phyloP scores from a whole-genome alignment of 2,329 filamentous ascomycete species.

The Pseudocercospora fuligena region DNA sequence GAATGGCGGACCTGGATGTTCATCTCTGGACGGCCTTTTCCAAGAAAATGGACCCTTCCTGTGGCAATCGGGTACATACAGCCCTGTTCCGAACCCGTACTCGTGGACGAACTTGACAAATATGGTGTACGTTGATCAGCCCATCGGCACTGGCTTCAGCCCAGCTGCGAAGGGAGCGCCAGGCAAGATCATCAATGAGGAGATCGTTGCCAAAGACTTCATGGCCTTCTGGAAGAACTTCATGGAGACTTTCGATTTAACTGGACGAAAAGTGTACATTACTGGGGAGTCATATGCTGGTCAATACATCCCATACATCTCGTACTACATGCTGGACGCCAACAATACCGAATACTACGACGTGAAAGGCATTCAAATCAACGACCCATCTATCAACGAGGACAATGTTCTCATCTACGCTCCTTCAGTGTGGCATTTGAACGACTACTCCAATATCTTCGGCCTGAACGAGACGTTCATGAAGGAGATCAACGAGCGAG shows the following conservation, averaged over 20 bases:
- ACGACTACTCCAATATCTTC: conserved; percentile 46
- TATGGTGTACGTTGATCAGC: conserved; percentile 68
- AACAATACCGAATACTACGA: conserved; percentile 43
- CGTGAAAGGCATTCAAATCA: conserved; percentile 40
- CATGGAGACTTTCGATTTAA: conserved; percentile 55
- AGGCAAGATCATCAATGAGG: conserved; percentile 49
- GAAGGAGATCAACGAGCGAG: conserved; percentile 40
- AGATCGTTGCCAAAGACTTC: conserved; percentile 49
- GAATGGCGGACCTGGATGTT: conserved; percentile 39
- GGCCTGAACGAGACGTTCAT: conserved; percentile 51
- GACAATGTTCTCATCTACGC: conserved; percentile 3
- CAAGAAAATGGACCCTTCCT: conserved; percentile 41
- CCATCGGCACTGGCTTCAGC: conserved; percentile 51
- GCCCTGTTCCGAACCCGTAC: conserved; percentile 50
- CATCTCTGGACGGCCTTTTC: conserved; percentile 30
- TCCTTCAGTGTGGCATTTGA: conserved; percentile 27
- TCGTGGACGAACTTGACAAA: conserved; percentile 69
- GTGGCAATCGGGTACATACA: conserved; percentile 50
- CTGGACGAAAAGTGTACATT: conserved; percentile 54
- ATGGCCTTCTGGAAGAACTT: conserved; percentile 57
- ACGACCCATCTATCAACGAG: conserved; percentile 52
- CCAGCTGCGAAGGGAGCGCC: conserved; percentile 46
- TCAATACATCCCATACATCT: conserved; percentile 43
- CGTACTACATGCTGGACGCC: conserved; percentile 35
- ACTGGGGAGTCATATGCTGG: conserved; percentile 35